phyloP scores from a whole-genome alignment of 352 stramenopile species.

The Thraustochytrium striatum region DNA sequence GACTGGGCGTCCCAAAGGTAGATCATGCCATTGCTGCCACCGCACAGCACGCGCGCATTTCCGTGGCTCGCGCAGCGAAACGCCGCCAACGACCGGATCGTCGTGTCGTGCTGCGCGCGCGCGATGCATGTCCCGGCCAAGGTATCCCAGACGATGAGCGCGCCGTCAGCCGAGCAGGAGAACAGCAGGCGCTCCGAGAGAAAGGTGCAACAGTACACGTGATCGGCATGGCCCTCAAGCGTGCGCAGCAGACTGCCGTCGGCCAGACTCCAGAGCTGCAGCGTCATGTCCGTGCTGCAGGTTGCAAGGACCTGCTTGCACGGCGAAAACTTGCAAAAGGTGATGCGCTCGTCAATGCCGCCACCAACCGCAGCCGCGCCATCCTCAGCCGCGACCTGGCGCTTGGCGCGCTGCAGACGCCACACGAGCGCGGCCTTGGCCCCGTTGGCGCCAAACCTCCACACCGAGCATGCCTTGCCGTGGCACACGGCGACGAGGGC shows the following conservation, averaged over 20 bases:
- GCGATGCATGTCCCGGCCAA: background rate
- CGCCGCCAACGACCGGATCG: background rate
- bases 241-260: background rate
- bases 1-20: background rate
- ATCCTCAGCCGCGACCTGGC: too few species aligned
- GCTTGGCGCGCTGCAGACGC: background rate
- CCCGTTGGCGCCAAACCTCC: background rate
- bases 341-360: background rate
- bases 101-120: background rate
- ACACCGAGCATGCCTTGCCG: background rate
- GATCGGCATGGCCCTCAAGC: background rate
- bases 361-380: background rate
- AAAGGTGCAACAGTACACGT: conserved; percentile 4
- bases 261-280: background rate
- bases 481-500: background rate
- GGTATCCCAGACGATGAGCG: background rate
- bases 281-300: background rate
- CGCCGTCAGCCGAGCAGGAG: background rate
- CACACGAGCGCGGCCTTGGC: background rate
- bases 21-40: background rate
- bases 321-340: background rate
- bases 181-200: background rate
- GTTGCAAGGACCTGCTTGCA: background rate
- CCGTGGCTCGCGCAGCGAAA: background rate
- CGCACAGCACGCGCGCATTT: background rate